Evolutionary conservation across 139 green algal genomes (phyloP), one percentile per base, ranked within the genome.

Genomic region (Chlamydomonas sphaeroides): DNA sequence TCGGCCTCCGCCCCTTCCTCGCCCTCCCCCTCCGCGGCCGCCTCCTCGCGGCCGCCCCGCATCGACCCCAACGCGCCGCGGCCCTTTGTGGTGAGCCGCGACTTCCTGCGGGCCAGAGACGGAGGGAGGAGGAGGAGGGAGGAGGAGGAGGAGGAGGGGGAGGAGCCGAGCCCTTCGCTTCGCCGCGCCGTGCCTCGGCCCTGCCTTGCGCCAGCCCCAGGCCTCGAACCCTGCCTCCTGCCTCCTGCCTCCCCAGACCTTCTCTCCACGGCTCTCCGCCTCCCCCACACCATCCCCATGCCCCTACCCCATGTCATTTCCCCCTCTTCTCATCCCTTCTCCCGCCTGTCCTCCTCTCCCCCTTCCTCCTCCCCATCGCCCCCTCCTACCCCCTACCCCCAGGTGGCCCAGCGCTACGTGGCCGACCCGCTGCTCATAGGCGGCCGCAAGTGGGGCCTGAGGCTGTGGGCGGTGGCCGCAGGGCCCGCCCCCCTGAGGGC

Each of bases 361-460:
- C 59, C 59, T 28, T 33, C 33, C 33, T 49, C 20, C 36, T 32
- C 18, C 35, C 36, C 23, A 33, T 3, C 36, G 6, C 36, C 36
- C 80, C 84, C 3, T 49, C 17, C 36, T n/a, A n/a, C n/a, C n/a
- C 11, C 11, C 62, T 76, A 79, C 3, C 87, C 86, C 45, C 76
- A 90, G 80, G 72, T 92, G 33, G 86, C 85, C 5, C 89, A 92
- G 73, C 81, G 65, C 20, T 92, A 92, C 74, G 74, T 92, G 48
- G 32, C 38, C 28, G 41, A 84, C 57, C 83, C 83, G 33, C 75
- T 88, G 75, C 83, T 88, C 17, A 32, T 26, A 30, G 33, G 77
- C 48, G 85, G 85, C 48, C 78, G 84, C 85, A 93, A 93, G 79
- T 91, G 90, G 78, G 89, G 87, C 39, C 78, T 93, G 32, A 78